Base-by-base conservation (phyloP, 805 yeast genomes). In the Saccharomyces mikatae region DNA sequence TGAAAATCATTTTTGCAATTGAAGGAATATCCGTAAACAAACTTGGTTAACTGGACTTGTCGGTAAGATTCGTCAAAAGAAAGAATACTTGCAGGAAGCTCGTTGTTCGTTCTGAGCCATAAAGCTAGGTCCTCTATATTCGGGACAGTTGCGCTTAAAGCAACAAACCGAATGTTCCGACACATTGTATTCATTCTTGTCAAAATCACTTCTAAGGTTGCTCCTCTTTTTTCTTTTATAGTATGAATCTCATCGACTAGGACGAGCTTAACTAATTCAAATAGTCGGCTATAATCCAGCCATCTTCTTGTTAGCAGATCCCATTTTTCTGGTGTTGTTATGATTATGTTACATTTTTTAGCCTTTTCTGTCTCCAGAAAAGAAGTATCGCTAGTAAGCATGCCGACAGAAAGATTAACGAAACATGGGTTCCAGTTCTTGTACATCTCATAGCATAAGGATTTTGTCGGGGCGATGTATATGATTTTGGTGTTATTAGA, bases 301-400 rank as follows among this genome's bases (percentile, higher is more conserved):
- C 81, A 75, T 58, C 74, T 76, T 58, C 84, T 69, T 0, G 85
- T 79, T 54, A 80, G 66, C 47, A 77, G 68, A 60, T 82, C 85
- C 83, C 84, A 80, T 62, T 81, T 82, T 62, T 82, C 86, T 3
- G 86, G 85, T 0, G 86, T 82, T 1, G 83, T 76, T 8, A 82
- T 75, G 9, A 82, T 79, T 4, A 82, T 71, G 54, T 78, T 77
- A 1, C 82, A 74, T n/a, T 67, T 73, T 62, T 73, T 73, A 2
- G 77, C 80, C 44, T 66, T 70, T 11, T 76, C 81, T 5, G 76
- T 68, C 46, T 79, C 81, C 3, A 70, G 54, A 22, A 66, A 68
- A 9, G 75, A 68, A 10, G 84, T 79, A 56, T 82, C 86, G 54
- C 86, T 76, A 0, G 86, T 82, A 46, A 82, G 64, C 47, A 78